These are phyloP conservation scores for Russula vinacea DNA, from an alignment of 768 basidiomycete genomes.

Conservation along the genomic window DNA sequence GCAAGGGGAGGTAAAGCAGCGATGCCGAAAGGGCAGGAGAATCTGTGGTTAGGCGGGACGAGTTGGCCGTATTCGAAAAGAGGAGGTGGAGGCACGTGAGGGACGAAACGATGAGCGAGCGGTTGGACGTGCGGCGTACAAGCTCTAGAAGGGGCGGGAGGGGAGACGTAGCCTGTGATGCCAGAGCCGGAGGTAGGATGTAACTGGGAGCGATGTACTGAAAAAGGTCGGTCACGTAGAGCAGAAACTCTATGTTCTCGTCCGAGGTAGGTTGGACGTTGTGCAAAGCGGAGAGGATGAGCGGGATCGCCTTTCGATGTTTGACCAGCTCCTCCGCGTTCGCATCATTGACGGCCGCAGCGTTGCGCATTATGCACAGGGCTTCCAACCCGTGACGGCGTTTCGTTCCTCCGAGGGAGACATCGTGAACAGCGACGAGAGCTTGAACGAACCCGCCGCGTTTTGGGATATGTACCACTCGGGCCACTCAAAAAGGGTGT, in stretches of 20 bases:
- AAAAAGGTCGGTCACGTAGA: slow-evolving; percentile 69
- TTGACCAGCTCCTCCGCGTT: slow-evolving; percentile 60
- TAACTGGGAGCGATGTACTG: slow-evolving; percentile 54
- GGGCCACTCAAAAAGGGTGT: slow-evolving; percentile 85
- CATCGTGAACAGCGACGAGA: slow-evolving; percentile 51
- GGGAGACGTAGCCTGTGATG: slow-evolving; percentile 44
- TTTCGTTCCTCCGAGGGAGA: slow-evolving; percentile 48
- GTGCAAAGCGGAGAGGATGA: slow-evolving; percentile 64
- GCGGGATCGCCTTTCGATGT: slow-evolving; percentile 58
- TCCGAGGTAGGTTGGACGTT: slow-evolving; percentile 61
- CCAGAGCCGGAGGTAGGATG: slow-evolving; percentile 39
- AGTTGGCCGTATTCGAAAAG: slow-evolving; percentile 59
- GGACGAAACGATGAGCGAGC: slow-evolving; percentile 69
- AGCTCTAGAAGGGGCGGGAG: slow-evolving; percentile 56
- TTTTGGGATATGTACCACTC: slow-evolving; percentile 65
- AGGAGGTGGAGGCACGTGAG: slow-evolving; percentile 59
- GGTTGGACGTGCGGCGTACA: slow-evolving; percentile 58
- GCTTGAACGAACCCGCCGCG: slow-evolving; percentile 13
- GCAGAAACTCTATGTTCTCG: slow-evolving; percentile 66
- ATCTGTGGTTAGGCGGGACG: slow-evolving; percentile 48
- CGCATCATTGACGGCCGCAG: slow-evolving; percentile 62
- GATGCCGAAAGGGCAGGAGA: slow-evolving; percentile 62
- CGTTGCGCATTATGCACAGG: slow-evolving; percentile 82
- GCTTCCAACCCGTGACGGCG: slow-evolving; percentile 81
- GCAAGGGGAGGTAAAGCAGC: slow-evolving; percentile 69